Conservation (phyloP, 139 green algal species). For the Ettlia oleoabundans region DNA sequence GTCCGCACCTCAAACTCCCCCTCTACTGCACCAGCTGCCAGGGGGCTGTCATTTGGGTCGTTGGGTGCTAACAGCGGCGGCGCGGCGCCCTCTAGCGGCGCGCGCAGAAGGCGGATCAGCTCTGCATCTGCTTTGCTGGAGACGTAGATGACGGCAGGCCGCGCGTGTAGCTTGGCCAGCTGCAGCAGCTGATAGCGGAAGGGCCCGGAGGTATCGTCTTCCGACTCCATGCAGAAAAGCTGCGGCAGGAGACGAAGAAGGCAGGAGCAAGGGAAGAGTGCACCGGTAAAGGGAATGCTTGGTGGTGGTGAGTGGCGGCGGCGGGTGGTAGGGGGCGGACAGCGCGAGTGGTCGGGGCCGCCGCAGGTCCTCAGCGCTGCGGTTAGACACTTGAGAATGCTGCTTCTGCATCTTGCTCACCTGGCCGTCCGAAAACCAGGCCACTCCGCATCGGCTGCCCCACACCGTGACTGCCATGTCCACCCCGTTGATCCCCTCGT, state of each 20-base stretch:
- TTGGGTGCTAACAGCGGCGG: neutral
- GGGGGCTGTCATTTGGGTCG: neutral
- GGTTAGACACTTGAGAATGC: neutral
- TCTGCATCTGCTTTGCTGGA: constrained; percentile 52
- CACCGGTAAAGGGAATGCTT: too few species aligned
- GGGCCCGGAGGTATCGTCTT: constrained; percentile 38
- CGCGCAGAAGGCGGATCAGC: constrained; percentile 46
- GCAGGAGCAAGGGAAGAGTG: neutral
- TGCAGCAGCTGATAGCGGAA: constrained; percentile 64
- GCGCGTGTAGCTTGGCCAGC: constrained; percentile 65
- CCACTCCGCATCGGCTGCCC: constrained; percentile 14
- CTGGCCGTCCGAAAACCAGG: constrained; percentile 27
- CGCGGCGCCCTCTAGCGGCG: neutral
- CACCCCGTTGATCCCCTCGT: neutral
- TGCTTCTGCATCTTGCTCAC: neutral
- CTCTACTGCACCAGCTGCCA: neutral
- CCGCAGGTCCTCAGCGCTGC: too few species aligned
- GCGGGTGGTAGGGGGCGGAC: neutral
- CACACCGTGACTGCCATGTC: constrained; percentile 16
- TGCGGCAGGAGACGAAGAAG: constrained; percentile 15
- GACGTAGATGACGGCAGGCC: constrained; percentile 59
- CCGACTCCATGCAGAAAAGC: constrained; percentile 41
- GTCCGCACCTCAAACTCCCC: constrained; percentile 35
- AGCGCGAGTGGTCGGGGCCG: neutral
- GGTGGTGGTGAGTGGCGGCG: too few species aligned